Evolutionary conservation across 345 rosid genomes (phyloP), one percentile per base, ranked within the genome.

Genomic region (Cardamine occulta): DNA sequence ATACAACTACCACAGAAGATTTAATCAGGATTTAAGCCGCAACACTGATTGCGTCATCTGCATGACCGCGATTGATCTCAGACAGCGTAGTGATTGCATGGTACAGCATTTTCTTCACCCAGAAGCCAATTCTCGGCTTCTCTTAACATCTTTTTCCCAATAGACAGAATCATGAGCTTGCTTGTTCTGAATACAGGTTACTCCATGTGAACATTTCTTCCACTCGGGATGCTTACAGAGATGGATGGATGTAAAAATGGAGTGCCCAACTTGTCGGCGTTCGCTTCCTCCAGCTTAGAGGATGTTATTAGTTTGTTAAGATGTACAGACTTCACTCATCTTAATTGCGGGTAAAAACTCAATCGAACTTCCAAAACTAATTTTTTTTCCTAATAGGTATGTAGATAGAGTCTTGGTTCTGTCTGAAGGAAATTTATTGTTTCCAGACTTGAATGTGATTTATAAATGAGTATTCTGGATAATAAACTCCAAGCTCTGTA

Each of bases 171-270:
- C 51, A 66, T 39, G 54, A 51, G 59, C n/a, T 23, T 59, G 23
- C 15, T 72, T 66, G 69, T 37, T 74, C 23, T 70, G 53, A 56
- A 63, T 55, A 70, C 85, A 95, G 99, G 96, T 87, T 71, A 95
- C 99, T 13, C 97, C 99, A 5, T 92, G 99, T 66, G 97, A 92
- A 53, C 99, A 95, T 80, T 90, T 89, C 86, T 95, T 95, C 78
- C 99, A 95, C 80, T 81, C 90, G 4, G 97, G 96, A 78, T 92
- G 99, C 79, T 84, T 95, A 81, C 97, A 88, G 83, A 87, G 97
- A 79, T 95, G 99, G 99, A 92, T 95, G 97, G 99, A 95, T 82
- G 87, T 95, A 82, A 95, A 95, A 84, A 95, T 95, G 97, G 99
- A 95, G 80, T 95, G 99, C 73, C 97, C 97, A 28, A 95, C 99